Base-by-base conservation (phyloP, 257 asterid species). In the Solanum infundibuliforme region DNA sequence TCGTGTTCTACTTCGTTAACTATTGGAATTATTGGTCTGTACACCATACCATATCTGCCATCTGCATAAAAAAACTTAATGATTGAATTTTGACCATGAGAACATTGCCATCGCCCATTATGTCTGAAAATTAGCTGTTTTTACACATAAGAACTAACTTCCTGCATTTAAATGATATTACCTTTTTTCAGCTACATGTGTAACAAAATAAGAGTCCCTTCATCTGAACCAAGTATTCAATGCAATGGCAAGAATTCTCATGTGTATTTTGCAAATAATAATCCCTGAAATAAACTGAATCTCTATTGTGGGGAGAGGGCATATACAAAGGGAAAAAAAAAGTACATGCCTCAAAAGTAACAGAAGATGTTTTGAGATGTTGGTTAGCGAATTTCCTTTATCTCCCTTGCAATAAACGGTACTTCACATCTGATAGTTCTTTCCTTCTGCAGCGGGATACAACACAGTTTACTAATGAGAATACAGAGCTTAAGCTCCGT, bases 401-500 rank as follows among this genome's bases (percentile, higher is more conserved):
- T 48, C 69, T 48, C 43, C 41, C 29, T 82, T 7, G 3, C 69
- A 82, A 82, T 48, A 48, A 82, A 29, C 7, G 7, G 23, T 31
- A 29, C 86, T 41, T 86, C 55, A 32, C 48, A 72, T 72, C 74
- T 86, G 84, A 86, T 52, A 12, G 58, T 69, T n/a, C 18, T 68
- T 87, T 88, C 86, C 75, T 87, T 88, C 87, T 90, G 83, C 94
- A 97, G 99, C 93, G 99, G 90, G 99, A 97, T 89, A 95, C 99
- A 5, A 89, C 97, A 3, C 98, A 98, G 86, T 92, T 97, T 87
- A 93, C 94, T 83, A 95, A 92, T 46, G 99, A 97, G 89, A 97
- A 97, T 88, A 94, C 97, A 20, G 98, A 95, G 93, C 99, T 97
- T 88, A 95, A 97, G 92, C 94, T 97, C 90, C 94, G 97, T 66